Evolutionary conservation across 1,284 basidiomycete species (phyloP), one percentile per base, ranked within the genome.

Genomic region (Athelia sp.): DNA sequence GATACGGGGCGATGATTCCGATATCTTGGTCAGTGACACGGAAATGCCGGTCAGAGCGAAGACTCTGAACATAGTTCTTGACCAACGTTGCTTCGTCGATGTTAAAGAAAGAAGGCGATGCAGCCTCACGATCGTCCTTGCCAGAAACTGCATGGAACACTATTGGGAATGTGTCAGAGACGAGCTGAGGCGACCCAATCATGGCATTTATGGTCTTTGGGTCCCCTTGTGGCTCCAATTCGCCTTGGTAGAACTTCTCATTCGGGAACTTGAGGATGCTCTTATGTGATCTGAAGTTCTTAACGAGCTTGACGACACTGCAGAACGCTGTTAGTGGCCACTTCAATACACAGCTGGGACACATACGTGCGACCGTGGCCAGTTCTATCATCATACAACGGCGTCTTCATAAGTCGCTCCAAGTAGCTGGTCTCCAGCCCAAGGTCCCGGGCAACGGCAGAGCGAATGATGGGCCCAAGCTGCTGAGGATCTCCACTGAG

Each of bases 401-500:
- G 68, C 13, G 63, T 61, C 9, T 18, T 42, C 81, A 84, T 83
- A 38, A 85, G 57, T 2, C 82, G 65, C 54, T 82, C 78, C 9
- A 85, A 63, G 53, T 75, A 84, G 54, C 79, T 83, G 17, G 55
- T 62, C 52, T 76, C 74, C 22, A 85, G 59, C 1, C 79, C 79
- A 1, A 81, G 63, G 22, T 68, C 60, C 17, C 70, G 61, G 1
- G 79, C 79, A 26, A 79, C 63, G 3, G 54, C 50, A 0, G 79
- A 82, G 3, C 75, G 70, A 54, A 85, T 74, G 51, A 84, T 76
- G 0, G 83, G 82, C 0, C 82, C 79, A 1, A 85, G 66, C 58
- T 85, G 82, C 58, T 79, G 77, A 1, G 76, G 78, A 56, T 85
- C 83, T 0, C 83, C 82, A 2, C 78, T 76, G 0, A 84, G 66